phyloP scores from a whole-genome alignment of 2,329 filamentous ascomycete species.

The Diplodia mutila region DNA sequence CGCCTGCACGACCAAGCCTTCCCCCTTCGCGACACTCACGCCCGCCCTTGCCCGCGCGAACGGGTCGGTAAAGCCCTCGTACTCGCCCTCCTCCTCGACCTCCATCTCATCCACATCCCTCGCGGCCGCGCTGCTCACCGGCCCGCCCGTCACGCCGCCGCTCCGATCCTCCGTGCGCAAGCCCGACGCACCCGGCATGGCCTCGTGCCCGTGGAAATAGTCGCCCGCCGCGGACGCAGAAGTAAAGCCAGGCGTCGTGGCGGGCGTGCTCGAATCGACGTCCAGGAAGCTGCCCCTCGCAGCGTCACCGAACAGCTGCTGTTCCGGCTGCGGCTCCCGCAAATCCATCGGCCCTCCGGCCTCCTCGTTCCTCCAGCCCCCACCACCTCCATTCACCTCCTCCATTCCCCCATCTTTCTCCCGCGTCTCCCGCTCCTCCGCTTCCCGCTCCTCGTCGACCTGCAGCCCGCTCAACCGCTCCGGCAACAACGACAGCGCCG shows the following conservation, averaged over 20 bases:
- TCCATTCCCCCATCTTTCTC: background rate
- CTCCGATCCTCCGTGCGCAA: background rate
- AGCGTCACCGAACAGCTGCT: background rate
- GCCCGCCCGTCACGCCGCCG: background rate
- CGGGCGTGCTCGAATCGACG: background rate
- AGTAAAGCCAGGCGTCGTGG: background rate
- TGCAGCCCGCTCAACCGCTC: background rate
- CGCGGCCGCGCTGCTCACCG: no score
- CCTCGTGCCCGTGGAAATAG: no score
- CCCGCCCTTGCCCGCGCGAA: conserved; percentile 14
- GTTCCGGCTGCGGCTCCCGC: background rate
- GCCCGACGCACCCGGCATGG: background rate
- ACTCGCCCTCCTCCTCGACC: background rate
- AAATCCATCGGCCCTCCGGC: background rate
- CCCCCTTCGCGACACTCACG: conserved; percentile 17
- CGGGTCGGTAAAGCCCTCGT: background rate
- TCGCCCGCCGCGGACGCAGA: background rate
- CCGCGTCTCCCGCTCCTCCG: background rate
- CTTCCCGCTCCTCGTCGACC: background rate
- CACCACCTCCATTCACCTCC: background rate
- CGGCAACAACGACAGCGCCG: background rate
- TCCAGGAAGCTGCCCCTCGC: conserved; percentile 1
- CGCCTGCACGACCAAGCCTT: background rate
- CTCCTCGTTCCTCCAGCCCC: background rate
- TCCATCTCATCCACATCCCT: background rate